A percentile compares a stretch with the other conserved stretches of the same genome.
Conservation (phyloP, 768 basidiomycete species). For the Ephemerocybe angulata region DNA sequence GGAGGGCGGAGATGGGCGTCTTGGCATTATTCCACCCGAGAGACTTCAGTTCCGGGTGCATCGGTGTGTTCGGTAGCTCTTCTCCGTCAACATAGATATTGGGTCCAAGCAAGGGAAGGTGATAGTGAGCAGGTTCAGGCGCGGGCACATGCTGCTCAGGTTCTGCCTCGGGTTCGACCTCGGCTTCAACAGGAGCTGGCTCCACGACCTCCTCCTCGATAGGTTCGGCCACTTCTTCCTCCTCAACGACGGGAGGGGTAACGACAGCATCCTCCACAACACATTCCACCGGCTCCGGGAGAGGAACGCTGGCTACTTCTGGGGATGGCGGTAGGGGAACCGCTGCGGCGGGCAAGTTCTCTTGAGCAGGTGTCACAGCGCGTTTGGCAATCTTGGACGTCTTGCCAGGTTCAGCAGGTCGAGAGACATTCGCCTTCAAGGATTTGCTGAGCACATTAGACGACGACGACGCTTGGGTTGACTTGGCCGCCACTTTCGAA, state of each 20-base stretch:
- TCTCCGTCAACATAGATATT: too few relatives aligned
- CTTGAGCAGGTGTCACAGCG: neutral
- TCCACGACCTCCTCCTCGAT: neutral
- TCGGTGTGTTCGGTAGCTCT: too few relatives aligned
- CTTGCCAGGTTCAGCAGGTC: neutral
- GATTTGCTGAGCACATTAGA: constrained; percentile 11
- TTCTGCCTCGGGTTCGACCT: neutral
- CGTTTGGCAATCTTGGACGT: neutral
- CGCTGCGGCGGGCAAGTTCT: constrained; percentile 23
- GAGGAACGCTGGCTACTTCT: constrained; percentile 7
- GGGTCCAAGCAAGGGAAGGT: too few relatives aligned
- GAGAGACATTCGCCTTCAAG: constrained; percentile 8
- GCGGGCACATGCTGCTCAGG: neutral
- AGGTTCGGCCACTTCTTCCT: constrained; percentile 3
- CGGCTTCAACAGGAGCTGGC: neutral
- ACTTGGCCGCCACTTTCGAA: constrained; percentile 12
- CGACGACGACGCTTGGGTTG: neutral
- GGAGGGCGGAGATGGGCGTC: constrained; percentile 66
- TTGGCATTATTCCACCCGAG: constrained; percentile 20
- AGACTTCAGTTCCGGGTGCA: neutral
- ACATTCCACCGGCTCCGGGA: neutral
- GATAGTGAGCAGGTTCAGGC: neutral
- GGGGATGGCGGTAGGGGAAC: constrained; percentile 38
- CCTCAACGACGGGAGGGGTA: neutral
- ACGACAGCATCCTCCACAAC: neutral